These are phyloP conservation scores for Coniochaeta sp. DNA, from an alignment of 2,329 filamentous ascomycete genomes.

Conservation along the genomic window DNA sequence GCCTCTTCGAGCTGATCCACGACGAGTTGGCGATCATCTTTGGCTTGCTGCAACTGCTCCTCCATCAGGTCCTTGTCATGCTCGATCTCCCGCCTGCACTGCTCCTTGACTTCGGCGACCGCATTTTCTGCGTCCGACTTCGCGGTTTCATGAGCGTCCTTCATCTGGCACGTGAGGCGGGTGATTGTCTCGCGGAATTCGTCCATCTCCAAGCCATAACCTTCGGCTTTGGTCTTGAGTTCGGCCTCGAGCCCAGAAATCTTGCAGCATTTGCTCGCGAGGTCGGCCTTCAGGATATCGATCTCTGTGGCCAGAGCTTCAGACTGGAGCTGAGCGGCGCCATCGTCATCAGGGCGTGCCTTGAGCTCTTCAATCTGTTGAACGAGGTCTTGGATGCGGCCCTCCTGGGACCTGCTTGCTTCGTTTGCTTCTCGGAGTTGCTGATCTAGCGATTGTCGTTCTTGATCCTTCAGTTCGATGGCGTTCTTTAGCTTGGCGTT, in stretches of 20 bases:
- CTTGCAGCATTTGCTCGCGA: slow-evolving; percentile 8
- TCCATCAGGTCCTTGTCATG: slow-evolving; percentile 18
- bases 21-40: slow-evolving; percentile 14
- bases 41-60: slow-evolving; percentile 15
- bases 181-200: slow-evolving; percentile 9
- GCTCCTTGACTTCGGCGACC: slow-evolving; percentile 19
- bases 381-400: not conserved
- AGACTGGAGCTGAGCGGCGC: slow-evolving; percentile 5
- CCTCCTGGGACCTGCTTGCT: not conserved
- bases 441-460: not conserved
- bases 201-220: slow-evolving; percentile 9
- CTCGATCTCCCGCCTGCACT: slow-evolving; percentile 22
- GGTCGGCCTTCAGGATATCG: slow-evolving; percentile 10
- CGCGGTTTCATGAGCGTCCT: slow-evolving; percentile 12
- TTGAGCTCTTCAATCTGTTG: not conserved
- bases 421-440: not conserved
- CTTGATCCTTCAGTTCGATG: not conserved
- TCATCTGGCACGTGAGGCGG: slow-evolving; percentile 12
- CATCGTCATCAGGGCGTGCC: not conserved
- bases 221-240: slow-evolving; percentile 10
- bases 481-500: not conserved
- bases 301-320: slow-evolving; percentile 6
- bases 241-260: slow-evolving; percentile 13
- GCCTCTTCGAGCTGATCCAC: slow-evolving; percentile 20
- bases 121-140: slow-evolving; percentile 14